A percentile compares a stretch with the other conserved stretches of the same genome.
Conservation (phyloP, 2,329 filamentous ascomycete species). For the Microdochium trichocladiopsis region DNA sequence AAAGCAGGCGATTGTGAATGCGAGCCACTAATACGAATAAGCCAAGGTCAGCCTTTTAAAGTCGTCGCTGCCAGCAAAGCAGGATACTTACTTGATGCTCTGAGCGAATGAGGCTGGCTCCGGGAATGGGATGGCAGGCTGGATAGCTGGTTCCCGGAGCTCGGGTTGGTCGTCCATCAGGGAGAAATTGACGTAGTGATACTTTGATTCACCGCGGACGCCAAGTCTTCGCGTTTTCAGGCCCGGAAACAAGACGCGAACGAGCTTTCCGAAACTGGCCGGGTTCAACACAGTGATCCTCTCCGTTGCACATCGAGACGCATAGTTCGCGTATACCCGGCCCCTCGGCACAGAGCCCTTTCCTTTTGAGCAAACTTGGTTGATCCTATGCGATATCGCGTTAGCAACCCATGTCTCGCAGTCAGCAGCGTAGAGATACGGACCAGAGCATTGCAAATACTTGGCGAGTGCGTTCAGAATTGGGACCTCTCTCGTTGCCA, state of each 20-base stretch:
- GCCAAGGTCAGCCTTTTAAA: neutral
- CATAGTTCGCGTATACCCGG: slow-evolving; percentile 92
- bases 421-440: slow-evolving; percentile 16
- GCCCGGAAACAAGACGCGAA: slow-evolving; percentile 91
- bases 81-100: slow-evolving; percentile 38
- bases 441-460: slow-evolving; percentile 88
- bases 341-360: slow-evolving; percentile 87
- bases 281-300: slow-evolving; percentile 93
- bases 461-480: slow-evolving; percentile 77
- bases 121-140: slow-evolving; percentile 40
- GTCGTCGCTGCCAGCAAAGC: neutral
- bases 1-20: slow-evolving; percentile 19
- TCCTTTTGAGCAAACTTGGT: slow-evolving; percentile 63
- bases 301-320: slow-evolving; percentile 84
- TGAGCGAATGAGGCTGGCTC: slow-evolving; percentile 40
- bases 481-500: slow-evolving; percentile 71
- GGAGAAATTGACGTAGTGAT: slow-evolving; percentile 77
- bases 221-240: slow-evolving; percentile 88
- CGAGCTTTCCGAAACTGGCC: slow-evolving; percentile 94
- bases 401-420: neutral
- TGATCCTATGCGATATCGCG: slow-evolving; percentile 48
- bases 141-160: slow-evolving; percentile 33
- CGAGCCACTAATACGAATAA: slow-evolving; percentile 20
- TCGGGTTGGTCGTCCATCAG: slow-evolving; percentile 51
- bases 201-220: slow-evolving; percentile 94